Evolutionary conservation across 306 rosid species (phyloP).

Genomic region (Begonia loranthoides): DNA sequence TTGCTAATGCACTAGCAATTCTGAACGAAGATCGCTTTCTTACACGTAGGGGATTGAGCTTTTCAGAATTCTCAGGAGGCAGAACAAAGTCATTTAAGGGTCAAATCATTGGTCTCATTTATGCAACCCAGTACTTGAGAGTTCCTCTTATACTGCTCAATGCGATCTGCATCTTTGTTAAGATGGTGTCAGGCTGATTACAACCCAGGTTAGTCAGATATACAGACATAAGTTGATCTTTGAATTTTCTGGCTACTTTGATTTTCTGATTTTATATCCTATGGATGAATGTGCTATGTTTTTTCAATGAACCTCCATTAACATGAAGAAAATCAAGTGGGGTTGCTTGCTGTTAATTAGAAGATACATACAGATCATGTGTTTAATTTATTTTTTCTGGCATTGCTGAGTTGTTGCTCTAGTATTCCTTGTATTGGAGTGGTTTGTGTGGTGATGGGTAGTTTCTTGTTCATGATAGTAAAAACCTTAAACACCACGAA

Average conservation of each 20-base stretch:
- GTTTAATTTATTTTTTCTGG: no score
- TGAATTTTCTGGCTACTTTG: constrained; percentile 16
- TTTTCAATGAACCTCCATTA: no score
- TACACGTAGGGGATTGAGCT: constrained; percentile 68
- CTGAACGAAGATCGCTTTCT: constrained; percentile 87
- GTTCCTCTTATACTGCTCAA: constrained; percentile 73
- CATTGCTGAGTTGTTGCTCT: no score
- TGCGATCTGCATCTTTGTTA: constrained; percentile 41
- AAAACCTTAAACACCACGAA: no score
- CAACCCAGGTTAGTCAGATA: constrained; percentile 20
- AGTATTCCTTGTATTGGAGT: no score
- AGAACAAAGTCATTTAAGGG: constrained; percentile 65
- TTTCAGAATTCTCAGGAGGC: constrained; percentile 60
- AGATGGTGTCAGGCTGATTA: constrained; percentile 69
- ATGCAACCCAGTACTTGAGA: constrained; percentile 72
- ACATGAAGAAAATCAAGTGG: no score
- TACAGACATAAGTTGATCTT: constrained; percentile 34
- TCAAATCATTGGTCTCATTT: constrained; percentile 71
- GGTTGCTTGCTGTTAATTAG: no score
- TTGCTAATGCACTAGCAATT: constrained; percentile 72
- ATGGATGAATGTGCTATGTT: no score
- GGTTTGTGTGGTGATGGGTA: no score
- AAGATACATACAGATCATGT: no score
- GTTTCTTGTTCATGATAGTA: no score
- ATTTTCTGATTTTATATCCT: no score